phyloP scores from a whole-genome alignment of 345 rosid genomes.

The Zanthoxylum bungeanum region DNA sequence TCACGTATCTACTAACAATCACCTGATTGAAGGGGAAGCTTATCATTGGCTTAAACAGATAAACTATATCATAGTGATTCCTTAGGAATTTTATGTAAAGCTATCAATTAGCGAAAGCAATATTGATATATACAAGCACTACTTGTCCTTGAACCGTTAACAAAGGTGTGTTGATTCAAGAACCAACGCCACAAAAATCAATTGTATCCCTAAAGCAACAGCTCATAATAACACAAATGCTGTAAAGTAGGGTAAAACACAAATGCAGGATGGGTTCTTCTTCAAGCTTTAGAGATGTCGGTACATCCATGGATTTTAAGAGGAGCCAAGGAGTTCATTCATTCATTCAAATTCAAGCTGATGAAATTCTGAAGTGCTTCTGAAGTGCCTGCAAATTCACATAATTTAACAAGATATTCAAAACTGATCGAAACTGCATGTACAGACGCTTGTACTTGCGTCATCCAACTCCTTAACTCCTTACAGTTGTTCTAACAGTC shows the following conservation, averaged over 20 bases:
- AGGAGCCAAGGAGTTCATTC: neutral
- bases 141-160: neutral
- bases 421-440: neutral
- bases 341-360: neutral
- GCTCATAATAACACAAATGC: neutral
- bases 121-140: neutral
- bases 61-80: neutral
- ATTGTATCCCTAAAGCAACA: neutral
- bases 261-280: neutral
- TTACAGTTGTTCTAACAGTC: neutral
- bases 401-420: neutral
- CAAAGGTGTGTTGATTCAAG: neutral
- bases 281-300: conserved; percentile 1
- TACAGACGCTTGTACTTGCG: neutral
- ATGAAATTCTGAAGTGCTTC: neutral
- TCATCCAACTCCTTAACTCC: neutral
- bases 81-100: neutral
- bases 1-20: neutral
- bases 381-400: conserved; percentile 1
- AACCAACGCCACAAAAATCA: neutral
- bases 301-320: neutral
- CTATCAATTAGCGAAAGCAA: neutral
- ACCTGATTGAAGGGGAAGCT: neutral
- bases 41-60: neutral
- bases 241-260: neutral